A percentile compares a stretch with the other conserved stretches of the same genome.
phyloP scores from a whole-genome alignment of 140 eudicot genomes.

The Stevia rebaudiana region DNA sequence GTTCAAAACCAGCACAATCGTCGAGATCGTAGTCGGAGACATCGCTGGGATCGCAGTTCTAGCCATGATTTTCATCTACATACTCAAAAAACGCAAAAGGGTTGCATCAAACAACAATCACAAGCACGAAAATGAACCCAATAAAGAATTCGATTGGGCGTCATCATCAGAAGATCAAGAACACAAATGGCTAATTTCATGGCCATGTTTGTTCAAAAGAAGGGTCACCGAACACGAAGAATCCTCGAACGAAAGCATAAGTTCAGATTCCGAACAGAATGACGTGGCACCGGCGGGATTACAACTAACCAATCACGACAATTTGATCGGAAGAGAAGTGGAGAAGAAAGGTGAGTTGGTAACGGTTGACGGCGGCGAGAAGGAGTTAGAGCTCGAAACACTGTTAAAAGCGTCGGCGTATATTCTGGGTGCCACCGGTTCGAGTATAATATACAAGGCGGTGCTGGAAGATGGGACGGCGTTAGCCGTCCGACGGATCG shows the following conservation, averaged over 20 bases:
- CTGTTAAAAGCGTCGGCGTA: slow-evolving; percentile 88
- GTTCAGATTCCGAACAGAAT: slow-evolving; percentile 38
- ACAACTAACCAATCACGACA: slow-evolving; percentile 8
- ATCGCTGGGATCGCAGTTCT: slow-evolving; percentile 50
- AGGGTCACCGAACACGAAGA: slow-evolving; percentile 37
- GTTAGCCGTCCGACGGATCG: slow-evolving; percentile 72
- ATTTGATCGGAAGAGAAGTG: slow-evolving; percentile 16
- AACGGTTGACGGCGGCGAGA: slow-evolving; percentile 85
- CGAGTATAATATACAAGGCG: slow-evolving; percentile 87
- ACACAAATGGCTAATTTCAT: slow-evolving; percentile 48
- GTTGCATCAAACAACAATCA: slow-evolving; percentile 17
- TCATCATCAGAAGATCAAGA: slow-evolving; percentile 48
- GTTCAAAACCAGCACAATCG: slow-evolving; percentile 44
- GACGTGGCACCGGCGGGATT: slow-evolving; percentile 10
- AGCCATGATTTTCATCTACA: slow-evolving; percentile 39
- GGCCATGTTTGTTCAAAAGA: slow-evolving; percentile 48
- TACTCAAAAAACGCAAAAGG: slow-evolving; percentile 38
- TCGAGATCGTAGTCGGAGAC: slow-evolving; percentile 65
- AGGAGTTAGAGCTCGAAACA: slow-evolving; percentile 62
- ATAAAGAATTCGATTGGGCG: slow-evolving; percentile 62
- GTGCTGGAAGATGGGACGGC: slow-evolving; percentile 83
- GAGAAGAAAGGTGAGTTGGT: slow-evolving; percentile 64
- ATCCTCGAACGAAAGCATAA: slow-evolving; percentile 24
- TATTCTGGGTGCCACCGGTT: slow-evolving; percentile 77
- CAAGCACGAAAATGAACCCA: slow-evolving; percentile 21